A percentile compares a stretch with the other conserved stretches of the same genome.
Evolutionary conservation across 208 protist genomes (phyloP).

Genomic region (Strigomonas galati): DNA sequence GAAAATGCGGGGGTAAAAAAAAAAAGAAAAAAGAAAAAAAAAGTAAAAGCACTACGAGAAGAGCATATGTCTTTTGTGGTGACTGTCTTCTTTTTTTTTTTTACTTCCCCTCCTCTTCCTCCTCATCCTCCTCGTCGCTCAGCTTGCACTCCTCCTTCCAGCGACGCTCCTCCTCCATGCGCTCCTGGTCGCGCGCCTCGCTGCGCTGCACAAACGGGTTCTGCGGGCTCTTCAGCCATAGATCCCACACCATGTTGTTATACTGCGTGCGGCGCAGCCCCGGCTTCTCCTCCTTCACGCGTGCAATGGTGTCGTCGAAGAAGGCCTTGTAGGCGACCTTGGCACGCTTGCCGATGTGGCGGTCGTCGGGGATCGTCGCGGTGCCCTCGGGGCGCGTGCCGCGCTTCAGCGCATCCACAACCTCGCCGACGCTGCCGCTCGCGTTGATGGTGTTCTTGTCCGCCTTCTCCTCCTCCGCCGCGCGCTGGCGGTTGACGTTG

Average conservation of each 20-base stretch:
- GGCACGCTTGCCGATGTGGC: constrained; percentile 84
- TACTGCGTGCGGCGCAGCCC: constrained; percentile 83
- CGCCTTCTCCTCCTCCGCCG: constrained; percentile 13
- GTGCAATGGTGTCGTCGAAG: constrained; percentile 59
- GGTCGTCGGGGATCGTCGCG: constrained; percentile 46
- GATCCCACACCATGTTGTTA: constrained; percentile 85
- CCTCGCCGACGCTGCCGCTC: constrained; percentile 44
- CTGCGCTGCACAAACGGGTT: constrained; percentile 88
- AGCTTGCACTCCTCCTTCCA: constrained; percentile 71
- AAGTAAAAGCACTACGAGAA: neutral
- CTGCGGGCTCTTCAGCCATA: constrained; percentile 77
- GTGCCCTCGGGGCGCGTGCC: neutral
- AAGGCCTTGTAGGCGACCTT: constrained; percentile 80
- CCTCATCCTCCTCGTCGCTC: constrained; percentile 38
- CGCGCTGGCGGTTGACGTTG: constrained; percentile 48
- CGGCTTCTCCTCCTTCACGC: constrained; percentile 70
- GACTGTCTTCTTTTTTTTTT: neutral
- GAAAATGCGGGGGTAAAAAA: constrained; percentile 10
- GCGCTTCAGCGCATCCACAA: constrained; percentile 35
- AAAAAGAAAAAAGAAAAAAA: constrained; percentile 5
- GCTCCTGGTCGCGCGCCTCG: constrained; percentile 51
- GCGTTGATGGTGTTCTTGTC: constrained; percentile 25
- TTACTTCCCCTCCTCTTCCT: constrained; percentile 11
- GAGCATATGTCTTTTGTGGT: neutral
- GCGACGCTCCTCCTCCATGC: constrained; percentile 62